A percentile compares a stretch with the other conserved stretches of the same genome.
Evolutionary conservation across 352 stramenopile species (phyloP).

Genomic region (Pythium aquatile): DNA sequence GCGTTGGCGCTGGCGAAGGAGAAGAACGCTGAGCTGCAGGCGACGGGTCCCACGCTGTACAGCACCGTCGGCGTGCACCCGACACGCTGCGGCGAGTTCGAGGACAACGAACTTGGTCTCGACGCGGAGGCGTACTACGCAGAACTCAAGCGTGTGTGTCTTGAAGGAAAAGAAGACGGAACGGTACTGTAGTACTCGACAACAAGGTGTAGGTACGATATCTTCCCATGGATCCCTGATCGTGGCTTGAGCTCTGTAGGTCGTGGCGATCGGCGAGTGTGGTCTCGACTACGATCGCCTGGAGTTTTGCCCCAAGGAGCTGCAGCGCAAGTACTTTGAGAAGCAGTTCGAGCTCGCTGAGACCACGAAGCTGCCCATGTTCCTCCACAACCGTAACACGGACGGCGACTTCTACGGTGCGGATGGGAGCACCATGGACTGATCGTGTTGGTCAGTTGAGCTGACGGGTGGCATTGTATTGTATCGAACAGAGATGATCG

Average conservation of each 20-base stretch:
- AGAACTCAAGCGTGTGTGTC: slow-evolving; percentile 51
- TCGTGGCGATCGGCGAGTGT: slow-evolving; percentile 96
- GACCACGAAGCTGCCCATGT: slow-evolving; percentile 87
- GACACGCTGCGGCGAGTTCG: slow-evolving; percentile 89
- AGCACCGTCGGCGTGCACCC: slow-evolving; percentile 82
- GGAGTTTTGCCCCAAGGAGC: slow-evolving; percentile 92
- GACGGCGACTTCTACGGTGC: slow-evolving; percentile 90
- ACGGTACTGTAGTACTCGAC: slow-evolving; percentile 21
- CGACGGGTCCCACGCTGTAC: slow-evolving; percentile 32
- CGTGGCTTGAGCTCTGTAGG: no score
- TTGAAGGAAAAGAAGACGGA: slow-evolving; percentile 51
- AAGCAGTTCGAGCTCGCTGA: slow-evolving; percentile 91
- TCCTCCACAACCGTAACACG: slow-evolving; percentile 97
- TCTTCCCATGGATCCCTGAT: no score
- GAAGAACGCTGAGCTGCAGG: slow-evolving; percentile 6
- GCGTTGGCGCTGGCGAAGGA: slow-evolving; percentile 31
- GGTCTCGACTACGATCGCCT: slow-evolving; percentile 97
- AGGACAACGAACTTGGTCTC: slow-evolving; percentile 40
- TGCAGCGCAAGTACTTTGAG: slow-evolving; percentile 92
- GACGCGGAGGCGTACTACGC: slow-evolving; percentile 64
- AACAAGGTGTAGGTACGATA: no score
- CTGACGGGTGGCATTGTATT: no score
- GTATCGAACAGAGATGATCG: slow-evolving; percentile 60
- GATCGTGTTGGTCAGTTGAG: neutral
- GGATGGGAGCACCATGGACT: no score